These are phyloP conservation scores for Acacia confusa DNA, from an alignment of 306 rosid genomes.

Conservation along the genomic window DNA sequence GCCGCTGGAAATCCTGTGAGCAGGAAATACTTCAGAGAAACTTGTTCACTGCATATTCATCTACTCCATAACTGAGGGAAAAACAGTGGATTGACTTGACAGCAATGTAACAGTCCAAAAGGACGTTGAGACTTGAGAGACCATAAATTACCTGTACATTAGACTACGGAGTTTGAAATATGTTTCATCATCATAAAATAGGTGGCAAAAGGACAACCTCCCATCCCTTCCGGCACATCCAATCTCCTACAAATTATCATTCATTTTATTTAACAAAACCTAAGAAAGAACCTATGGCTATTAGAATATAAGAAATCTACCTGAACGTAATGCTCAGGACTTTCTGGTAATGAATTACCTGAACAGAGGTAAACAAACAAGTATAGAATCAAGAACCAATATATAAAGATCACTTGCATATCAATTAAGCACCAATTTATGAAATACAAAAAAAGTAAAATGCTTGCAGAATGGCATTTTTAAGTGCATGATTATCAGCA, in stretches of 20 bases:
- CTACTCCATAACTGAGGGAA: conserved; percentile 87
- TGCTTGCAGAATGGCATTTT: conserved; percentile 9
- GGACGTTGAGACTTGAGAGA: conserved; percentile 6
- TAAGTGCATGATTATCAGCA: not conserved
- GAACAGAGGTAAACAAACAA: conserved; percentile 35
- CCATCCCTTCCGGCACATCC: conserved; percentile 98
- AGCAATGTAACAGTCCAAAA: conserved; percentile 11
- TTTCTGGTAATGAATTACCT: conserved; percentile 98
- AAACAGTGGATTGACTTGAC: conserved; percentile 23
- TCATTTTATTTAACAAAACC: conserved; percentile 25
- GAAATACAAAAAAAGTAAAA: conserved; percentile 29
- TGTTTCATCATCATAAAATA: conserved; percentile 70
- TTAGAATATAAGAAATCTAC: conserved; percentile 37
- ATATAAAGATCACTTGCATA: conserved; percentile 14
- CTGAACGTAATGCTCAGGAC: conserved; percentile 96
- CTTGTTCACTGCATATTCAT: conserved; percentile 78
- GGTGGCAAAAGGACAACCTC: conserved; percentile 81
- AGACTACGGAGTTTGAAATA: conserved; percentile 91
- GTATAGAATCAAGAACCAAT: conserved; percentile 24
- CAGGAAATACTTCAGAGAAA: conserved; percentile 73
- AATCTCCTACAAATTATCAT: conserved; percentile 60
- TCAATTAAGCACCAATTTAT: conserved; percentile 15
- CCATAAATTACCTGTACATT: conserved; percentile 60
- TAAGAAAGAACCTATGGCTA: conserved; percentile 24
- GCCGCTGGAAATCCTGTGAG: conserved; percentile 53